Evolutionary conservation across 768 basidiomycete species (phyloP), one percentile per base, ranked within the genome.

Genomic region (Dacryopinax spathularia): DNA sequence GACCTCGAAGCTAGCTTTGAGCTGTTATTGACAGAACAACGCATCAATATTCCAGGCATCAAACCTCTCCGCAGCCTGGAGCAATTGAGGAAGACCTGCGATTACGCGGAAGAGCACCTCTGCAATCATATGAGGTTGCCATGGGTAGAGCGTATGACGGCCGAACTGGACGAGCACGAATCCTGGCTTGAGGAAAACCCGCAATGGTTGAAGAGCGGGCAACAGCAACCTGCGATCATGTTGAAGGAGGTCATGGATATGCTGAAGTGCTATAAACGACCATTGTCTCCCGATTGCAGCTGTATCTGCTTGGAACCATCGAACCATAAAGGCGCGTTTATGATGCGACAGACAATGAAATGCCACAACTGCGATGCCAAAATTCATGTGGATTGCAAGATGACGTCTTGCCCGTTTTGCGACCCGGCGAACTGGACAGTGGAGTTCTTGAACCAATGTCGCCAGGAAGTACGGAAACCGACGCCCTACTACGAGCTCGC

Each of bases 121-220:
- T 70, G 70, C 34, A 70, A 69, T 25, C 63, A 66, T 18, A 66
- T 72, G 66, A 67, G 33, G 62, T 60, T 5, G 66, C 72, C 61
- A 60, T 70, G 20, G 67, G 66, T 12, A 70, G 70, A 18, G 65
- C 71, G 25, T 48, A 62, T 18, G 65, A 61, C n/a, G 68, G 73
- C 71, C 10, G 74, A 73, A 43, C 66, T 75, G 22, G 56, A 65
- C 25, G 63, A 65, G n/a, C 65, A 72, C 27, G 67, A 72, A 56
- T 65, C 56, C 6, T 72, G 72, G 56, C 60, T 71, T 18, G 65
- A 69, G 34, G 61, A 56, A 36, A 70, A 73, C 64, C 63, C 69
- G 1, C 18, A 66, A 22, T 75, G 74, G 74, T 33, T 63, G 13
- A 56, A 31, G 48, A 56, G 9, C 22, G 48, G 48, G 9, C 48